Percentiles rank a stretch among this genome's conserved stretches.
Evolutionary conservation across 495 filamentous ascomycete genomes (phyloP).

Genomic region (Talaromyces nanjingensis): DNA sequence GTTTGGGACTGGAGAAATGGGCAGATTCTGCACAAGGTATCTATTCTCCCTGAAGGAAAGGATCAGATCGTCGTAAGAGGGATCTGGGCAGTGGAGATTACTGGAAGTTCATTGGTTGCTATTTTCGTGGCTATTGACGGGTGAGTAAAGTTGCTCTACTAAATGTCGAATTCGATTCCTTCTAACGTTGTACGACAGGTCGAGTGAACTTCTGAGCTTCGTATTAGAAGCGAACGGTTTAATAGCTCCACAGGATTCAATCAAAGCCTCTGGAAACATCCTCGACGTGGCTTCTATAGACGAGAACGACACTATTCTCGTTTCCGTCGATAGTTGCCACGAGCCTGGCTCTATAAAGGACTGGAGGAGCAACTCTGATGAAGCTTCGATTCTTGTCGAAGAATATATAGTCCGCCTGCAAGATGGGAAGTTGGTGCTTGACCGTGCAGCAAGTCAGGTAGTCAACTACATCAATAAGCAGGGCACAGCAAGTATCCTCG

Average conservation of each 20-base stretch:
- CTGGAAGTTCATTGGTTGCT: slow-evolving; percentile 9
- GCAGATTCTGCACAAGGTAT: slow-evolving; percentile 42
- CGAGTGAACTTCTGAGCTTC: slow-evolving; percentile 56
- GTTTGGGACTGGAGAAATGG: slow-evolving; percentile 75
- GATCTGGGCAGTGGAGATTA: slow-evolving; percentile 29
- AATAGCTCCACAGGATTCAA: slow-evolving; percentile 38
- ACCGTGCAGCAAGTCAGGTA: slow-evolving; percentile 17
- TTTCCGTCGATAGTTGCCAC: slow-evolving; percentile 49
- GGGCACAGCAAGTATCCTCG: slow-evolving; percentile 26
- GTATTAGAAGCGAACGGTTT: slow-evolving; percentile 30
- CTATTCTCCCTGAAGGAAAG: slow-evolving; percentile 18
- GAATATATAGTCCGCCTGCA: slow-evolving; percentile 17
- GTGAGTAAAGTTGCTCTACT: slow-evolving; percentile 33
- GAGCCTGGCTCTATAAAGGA: slow-evolving; percentile 32
- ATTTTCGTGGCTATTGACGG: slow-evolving; percentile 63
- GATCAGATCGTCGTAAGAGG: slow-evolving; percentile 26
- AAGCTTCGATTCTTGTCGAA: slow-evolving; percentile 22
- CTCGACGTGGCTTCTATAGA: slow-evolving; percentile 44
- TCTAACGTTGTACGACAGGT: slow-evolving; percentile 31
- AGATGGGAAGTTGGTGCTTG: slow-evolving; percentile 17
- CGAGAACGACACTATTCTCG: slow-evolving; percentile 35
- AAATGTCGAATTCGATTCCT: too few relatives aligned
- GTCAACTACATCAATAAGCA: slow-evolving; percentile 22
- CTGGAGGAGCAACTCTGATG: slow-evolving; percentile 20
- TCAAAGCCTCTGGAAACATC: slow-evolving; percentile 51